A percentile compares a stretch with the other conserved stretches of the same genome.
These are phyloP conservation scores for Cladophialophora bantiana DNA, from an alignment of 2,329 filamentous ascomycete species.

Conservation along the genomic window DNA sequence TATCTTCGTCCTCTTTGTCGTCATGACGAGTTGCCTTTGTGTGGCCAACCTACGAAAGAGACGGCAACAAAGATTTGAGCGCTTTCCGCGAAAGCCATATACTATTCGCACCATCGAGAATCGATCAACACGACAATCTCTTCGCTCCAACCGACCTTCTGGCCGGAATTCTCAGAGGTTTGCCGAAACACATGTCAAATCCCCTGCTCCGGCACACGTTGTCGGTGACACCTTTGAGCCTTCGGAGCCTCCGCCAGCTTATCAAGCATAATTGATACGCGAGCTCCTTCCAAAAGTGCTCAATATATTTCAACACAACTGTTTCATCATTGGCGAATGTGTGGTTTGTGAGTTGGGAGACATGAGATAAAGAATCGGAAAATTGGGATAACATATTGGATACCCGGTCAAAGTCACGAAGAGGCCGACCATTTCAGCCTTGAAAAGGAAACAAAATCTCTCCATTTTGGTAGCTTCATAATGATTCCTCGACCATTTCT, in stretches of 20 bases:
- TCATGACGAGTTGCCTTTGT: neutral
- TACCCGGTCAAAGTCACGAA: neutral
- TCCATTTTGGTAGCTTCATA: neutral
- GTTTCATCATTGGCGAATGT: neutral
- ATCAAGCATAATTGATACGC: slow-evolving; percentile 1
- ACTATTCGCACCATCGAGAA: neutral
- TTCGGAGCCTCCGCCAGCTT: slow-evolving; percentile 7
- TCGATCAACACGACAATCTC: neutral
- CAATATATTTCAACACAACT: neutral
- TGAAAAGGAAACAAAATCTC: neutral
- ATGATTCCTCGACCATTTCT: neutral
- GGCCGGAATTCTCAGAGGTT: neutral
- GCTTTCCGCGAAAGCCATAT: neutral
- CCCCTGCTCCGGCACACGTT: slow-evolving; percentile 9
- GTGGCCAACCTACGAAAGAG: neutral
- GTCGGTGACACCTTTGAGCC: neutral
- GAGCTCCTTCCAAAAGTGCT: neutral
- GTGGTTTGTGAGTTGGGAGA: neutral
- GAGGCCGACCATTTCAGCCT: neutral
- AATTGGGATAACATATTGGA: neutral
- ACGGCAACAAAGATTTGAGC: neutral
- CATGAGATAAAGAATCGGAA: neutral
- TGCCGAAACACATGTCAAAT: neutral
- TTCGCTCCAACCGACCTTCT: neutral
- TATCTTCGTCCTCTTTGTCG: neutral